Conservation (phyloP, 495 filamentous ascomycete species). For the Aspergillus baeticus region DNA sequence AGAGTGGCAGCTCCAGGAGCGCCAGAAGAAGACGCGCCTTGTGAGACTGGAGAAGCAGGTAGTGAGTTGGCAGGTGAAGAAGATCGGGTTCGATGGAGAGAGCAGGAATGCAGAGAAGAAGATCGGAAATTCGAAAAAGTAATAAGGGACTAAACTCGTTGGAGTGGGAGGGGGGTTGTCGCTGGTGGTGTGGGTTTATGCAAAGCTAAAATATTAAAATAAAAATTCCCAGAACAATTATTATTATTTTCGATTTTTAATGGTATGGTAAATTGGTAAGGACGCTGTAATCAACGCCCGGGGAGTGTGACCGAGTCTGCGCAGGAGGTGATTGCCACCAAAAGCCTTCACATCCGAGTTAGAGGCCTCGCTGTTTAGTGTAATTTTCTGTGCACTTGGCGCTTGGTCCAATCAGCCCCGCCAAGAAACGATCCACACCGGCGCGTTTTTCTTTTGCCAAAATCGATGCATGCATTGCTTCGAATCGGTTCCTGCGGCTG, state of each 20-base stretch:
- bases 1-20: constrained; percentile 37
- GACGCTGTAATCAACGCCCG: constrained; percentile 5
- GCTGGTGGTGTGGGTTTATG: constrained; percentile 14
- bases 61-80: constrained; percentile 27
- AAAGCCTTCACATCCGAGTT: constrained; percentile 3
- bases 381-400: constrained; percentile 24
- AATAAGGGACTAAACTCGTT: constrained; percentile 13
- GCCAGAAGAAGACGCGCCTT: constrained; percentile 32
- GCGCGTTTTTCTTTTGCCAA: constrained; percentile 20
- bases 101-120: constrained; percentile 25
- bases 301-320: background rate
- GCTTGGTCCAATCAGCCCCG: constrained; percentile 28
- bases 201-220: constrained; percentile 16
- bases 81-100: constrained; percentile 16
- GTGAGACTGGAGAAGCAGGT: constrained; percentile 22
- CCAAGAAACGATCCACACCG: constrained; percentile 21
- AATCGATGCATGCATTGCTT: constrained; percentile 16
- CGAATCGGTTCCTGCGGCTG: constrained; percentile 27
- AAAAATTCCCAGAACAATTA: constrained; percentile 5
- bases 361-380: constrained; percentile 17
- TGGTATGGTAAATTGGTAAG: constrained; percentile 15
- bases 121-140: constrained; percentile 26
- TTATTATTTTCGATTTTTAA: constrained; percentile 7
- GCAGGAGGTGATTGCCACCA: background rate
- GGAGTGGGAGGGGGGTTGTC: constrained; percentile 14